These are phyloP conservation scores for Colletotrichum agaves DNA, from an alignment of 2,329 filamentous ascomycete species.

Conservation along the genomic window DNA sequence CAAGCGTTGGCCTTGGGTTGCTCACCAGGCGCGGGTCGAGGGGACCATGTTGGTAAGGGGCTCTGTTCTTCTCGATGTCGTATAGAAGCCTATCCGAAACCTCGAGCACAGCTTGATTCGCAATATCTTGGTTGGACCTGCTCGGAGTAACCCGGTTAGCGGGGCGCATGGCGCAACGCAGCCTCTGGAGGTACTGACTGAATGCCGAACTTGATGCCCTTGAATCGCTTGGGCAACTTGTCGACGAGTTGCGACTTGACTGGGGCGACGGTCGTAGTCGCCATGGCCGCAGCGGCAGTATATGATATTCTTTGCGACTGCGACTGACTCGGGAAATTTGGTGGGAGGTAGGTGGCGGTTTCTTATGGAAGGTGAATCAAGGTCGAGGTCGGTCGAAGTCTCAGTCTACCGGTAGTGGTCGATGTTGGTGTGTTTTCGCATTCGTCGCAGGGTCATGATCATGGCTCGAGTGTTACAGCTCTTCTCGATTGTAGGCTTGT, in stretches of 20 bases:
- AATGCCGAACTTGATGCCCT: slow-evolving; percentile 92
- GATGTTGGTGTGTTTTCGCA: slow-evolving; percentile 28
- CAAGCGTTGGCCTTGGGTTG: slow-evolving; percentile 32
- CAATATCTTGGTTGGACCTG: slow-evolving; percentile 91
- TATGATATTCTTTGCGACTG: neutral
- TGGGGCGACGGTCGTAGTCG: slow-evolving; percentile 45
- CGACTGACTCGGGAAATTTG: neutral
- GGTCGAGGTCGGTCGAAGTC: slow-evolving; percentile 10
- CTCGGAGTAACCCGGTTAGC: slow-evolving; percentile 2
- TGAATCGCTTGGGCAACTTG: slow-evolving; percentile 89
- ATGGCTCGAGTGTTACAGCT: neutral
- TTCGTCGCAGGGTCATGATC: slow-evolving; percentile 36
- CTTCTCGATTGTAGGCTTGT: neutral
- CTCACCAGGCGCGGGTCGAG: slow-evolving; percentile 81
- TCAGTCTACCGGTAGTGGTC: slow-evolving; percentile 28
- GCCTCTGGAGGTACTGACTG: slow-evolving; percentile 63
- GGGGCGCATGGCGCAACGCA: neutral
- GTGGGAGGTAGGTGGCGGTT: neutral
- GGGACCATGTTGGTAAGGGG: slow-evolving; percentile 83
- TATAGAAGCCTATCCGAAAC: slow-evolving; percentile 95
- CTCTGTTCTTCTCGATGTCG: slow-evolving; percentile 83
- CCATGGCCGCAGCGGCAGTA: slow-evolving; percentile 27
- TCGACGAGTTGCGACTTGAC: slow-evolving; percentile 92
- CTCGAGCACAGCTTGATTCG: slow-evolving; percentile 93
- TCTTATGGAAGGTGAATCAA: slow-evolving; percentile 22